Percentiles rank a stretch among this genome's conserved stretches.
Conservation (phyloP, 2,329 filamentous ascomycete species). For the Botrytis porri region DNA sequence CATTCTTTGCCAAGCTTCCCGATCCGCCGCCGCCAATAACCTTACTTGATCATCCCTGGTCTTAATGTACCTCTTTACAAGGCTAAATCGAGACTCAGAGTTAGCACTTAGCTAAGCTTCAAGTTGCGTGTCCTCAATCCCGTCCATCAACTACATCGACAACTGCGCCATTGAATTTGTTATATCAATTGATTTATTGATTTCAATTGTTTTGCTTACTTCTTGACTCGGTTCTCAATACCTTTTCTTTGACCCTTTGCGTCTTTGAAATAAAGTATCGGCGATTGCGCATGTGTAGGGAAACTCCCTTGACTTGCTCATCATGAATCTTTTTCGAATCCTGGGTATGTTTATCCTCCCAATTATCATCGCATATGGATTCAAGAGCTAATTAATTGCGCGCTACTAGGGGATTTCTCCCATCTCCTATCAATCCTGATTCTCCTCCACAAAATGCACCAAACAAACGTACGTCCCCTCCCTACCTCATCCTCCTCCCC, state of each 20-base stretch:
- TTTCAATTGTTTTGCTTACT: not conserved
- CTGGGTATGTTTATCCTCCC: slow-evolving; percentile 48
- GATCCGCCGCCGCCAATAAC: slow-evolving; percentile 5
- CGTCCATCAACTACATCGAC: not conserved
- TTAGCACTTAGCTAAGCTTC: slow-evolving; percentile 24
- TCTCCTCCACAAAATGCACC: slow-evolving; percentile 92
- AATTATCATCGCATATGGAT: not conserved
- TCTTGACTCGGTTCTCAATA: not conserved
- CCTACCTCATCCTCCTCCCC: slow-evolving; percentile 18
- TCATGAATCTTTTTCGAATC: slow-evolving; percentile 69
- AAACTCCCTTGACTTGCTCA: slow-evolving; percentile 34
- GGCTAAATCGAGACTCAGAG: slow-evolving; percentile 9
- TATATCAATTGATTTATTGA: slow-evolving; percentile 2
- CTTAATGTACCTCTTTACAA: slow-evolving; percentile 15
- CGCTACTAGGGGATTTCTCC: slow-evolving; percentile 77
- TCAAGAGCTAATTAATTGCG: slow-evolving; percentile 17
- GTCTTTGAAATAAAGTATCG: not conserved
- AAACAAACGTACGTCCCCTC: slow-evolving; percentile 68
- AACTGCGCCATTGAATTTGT: not conserved
- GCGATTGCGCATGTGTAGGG: slow-evolving; percentile 16
- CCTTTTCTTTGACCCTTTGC: slow-evolving; percentile 9
- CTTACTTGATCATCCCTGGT: slow-evolving; percentile 11
- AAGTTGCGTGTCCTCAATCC: slow-evolving; percentile 34
- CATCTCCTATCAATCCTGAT: slow-evolving; percentile 94
- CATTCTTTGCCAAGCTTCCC: not conserved